Conservation (phyloP, 352 stramenopile genomes). For the Globisporangium nagaii region DNA sequence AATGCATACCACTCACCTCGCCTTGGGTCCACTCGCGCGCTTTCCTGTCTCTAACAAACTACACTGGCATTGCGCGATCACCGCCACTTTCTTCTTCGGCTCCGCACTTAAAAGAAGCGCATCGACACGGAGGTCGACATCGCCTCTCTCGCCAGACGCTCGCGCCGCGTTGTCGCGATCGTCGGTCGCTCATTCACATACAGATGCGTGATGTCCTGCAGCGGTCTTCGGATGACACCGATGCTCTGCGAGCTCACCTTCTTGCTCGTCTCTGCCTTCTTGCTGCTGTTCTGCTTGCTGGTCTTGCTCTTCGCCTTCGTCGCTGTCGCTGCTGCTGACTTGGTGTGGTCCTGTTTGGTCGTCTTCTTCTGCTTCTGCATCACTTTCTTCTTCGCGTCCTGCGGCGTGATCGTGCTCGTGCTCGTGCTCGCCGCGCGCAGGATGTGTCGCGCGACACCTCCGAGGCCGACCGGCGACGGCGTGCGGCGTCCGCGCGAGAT, state of each 20-base stretch:
- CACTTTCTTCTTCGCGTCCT: constrained; percentile 22
- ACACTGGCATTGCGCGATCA: not conserved
- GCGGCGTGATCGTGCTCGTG: constrained; percentile 12
- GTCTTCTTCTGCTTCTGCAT: constrained; percentile 20
- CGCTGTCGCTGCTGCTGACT: too few species aligned
- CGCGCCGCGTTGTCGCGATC: not conserved
- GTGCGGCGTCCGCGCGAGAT: not conserved
- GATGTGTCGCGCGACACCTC: not conserved
- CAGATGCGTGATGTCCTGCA: constrained; percentile 67
- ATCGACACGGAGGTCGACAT: constrained; percentile 38
- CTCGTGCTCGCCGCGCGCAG: constrained; percentile 4
- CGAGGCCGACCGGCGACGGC: constrained; percentile 1
- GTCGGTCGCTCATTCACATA: constrained; percentile 36
- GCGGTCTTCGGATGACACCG: constrained; percentile 30
- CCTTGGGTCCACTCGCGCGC: not conserved
- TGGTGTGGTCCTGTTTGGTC: constrained; percentile 10
- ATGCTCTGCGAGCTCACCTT: constrained; percentile 14
- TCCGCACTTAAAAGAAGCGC: constrained; percentile 53
- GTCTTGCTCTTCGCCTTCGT: constrained; percentile 5
- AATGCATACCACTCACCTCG: constrained; percentile 5
- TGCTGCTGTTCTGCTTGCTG: constrained; percentile 4
- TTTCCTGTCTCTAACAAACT: constrained; percentile 1
- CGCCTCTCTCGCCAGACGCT: constrained; percentile 4
- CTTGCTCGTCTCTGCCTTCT: constrained; percentile 11
- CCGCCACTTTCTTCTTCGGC: not conserved